phyloP scores from a whole-genome alignment of 352 stramenopile species.

The Blastocystis sp. region DNA sequence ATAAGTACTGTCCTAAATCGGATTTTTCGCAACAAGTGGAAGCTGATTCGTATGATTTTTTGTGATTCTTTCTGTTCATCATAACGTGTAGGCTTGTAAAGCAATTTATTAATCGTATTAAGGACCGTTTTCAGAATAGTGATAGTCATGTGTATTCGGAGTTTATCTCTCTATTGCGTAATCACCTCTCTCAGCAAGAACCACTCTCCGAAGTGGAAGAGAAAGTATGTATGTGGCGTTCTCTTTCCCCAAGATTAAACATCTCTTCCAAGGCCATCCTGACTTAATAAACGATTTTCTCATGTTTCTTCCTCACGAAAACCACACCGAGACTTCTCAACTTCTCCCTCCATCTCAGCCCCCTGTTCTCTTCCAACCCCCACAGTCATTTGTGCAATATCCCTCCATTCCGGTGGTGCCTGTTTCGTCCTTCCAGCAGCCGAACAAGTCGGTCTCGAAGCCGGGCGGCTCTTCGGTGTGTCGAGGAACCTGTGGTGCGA shows the following conservation, averaged over 20 bases:
- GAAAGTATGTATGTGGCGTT: neutral
- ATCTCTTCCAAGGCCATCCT: neutral
- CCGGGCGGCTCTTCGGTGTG: neutral
- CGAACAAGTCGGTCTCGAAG: neutral
- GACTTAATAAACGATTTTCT: conserved; percentile 17
- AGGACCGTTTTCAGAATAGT: neutral
- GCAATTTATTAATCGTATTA: neutral
- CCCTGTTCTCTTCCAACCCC: neutral
- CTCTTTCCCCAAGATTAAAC: neutral
- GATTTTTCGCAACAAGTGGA: neutral
- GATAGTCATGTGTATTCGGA: neutral
- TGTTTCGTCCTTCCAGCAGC: neutral
- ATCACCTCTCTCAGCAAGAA: neutral
- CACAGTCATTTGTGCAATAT: neutral
- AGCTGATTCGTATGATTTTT: neutral
- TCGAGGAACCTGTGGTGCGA: neutral
- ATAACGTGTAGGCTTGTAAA: neutral
- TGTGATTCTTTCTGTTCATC: neutral
- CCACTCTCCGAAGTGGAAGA: neutral
- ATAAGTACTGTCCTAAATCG: neutral
- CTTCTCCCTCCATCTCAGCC: neutral
- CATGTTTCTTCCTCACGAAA: neutral
- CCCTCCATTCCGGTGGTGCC: neutral
- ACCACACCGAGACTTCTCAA: neutral
- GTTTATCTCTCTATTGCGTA: conserved; percentile 16